A percentile compares a stretch with the other conserved stretches of the same genome.
phyloP scores from a whole-genome alignment of 352 stramenopile genomes.

The Pythium grandisporangium region DNA sequence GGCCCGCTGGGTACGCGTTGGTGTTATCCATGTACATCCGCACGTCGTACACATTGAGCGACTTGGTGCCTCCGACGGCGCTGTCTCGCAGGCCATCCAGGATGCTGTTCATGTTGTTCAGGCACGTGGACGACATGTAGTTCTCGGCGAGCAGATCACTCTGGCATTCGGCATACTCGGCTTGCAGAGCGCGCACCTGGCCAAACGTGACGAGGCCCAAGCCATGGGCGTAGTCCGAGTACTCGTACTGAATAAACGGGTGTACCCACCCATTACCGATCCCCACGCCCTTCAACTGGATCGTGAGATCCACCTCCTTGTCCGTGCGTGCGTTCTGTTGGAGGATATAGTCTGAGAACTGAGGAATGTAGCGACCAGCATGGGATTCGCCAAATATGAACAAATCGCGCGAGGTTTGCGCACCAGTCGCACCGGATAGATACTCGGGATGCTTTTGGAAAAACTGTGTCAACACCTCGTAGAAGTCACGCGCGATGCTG shows the following conservation, averaged over 20 bases:
- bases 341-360: constrained; percentile 92
- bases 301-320: constrained; percentile 16
- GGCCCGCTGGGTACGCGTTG: constrained; percentile 80
- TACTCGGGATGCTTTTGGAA: constrained; percentile 80
- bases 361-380: constrained; percentile 95
- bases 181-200: constrained; percentile 57
- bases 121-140: constrained; percentile 75
- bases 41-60: constrained; percentile 92
- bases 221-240: constrained; percentile 90
- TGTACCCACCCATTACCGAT: constrained; percentile 98
- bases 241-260: constrained; percentile 94
- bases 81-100: constrained; percentile 43
- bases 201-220: constrained; percentile 86
- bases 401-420: constrained; percentile 57
- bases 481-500: constrained; percentile 77
- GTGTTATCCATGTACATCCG: constrained; percentile 60
- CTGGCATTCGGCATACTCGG: constrained; percentile 62
- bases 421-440: constrained; percentile 24
- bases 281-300: constrained; percentile 83
- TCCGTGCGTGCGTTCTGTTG: constrained; percentile 57
- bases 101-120: constrained; percentile 90
- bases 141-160: constrained; percentile 57
- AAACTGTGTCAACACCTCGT: constrained; percentile 92
- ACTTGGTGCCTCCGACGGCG: constrained; percentile 19
- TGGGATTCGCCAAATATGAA: constrained; percentile 97